Conservation (phyloP, 176 grass and related monocot species). For the Elaeis guineensis region DNA sequence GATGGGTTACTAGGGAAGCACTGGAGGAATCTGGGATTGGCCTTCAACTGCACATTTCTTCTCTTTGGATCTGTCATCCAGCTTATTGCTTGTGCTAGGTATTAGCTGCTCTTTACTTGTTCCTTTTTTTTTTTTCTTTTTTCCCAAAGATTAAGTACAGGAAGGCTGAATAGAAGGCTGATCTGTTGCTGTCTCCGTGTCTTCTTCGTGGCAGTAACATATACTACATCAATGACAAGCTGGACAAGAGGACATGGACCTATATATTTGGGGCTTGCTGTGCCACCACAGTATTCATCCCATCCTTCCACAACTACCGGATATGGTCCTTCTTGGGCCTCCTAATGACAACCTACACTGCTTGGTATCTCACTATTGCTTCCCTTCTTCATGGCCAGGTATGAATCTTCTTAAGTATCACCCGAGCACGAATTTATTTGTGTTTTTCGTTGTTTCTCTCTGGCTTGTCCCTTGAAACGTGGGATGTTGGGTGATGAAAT, state of each 20-base stretch:
- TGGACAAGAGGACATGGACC: constrained; percentile 48
- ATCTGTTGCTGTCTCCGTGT: neutral
- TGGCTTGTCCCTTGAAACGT: too few relatives aligned
- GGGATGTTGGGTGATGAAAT: neutral
- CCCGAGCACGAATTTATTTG: too few relatives aligned
- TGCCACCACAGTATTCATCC: constrained; percentile 45
- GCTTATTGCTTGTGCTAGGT: constrained; percentile 48
- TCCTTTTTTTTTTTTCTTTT: neutral
- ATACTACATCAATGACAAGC: constrained; percentile 46
- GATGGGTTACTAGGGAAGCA: constrained; percentile 39
- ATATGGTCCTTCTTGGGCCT: constrained; percentile 46
- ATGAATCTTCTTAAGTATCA: neutral
- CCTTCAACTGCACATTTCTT: constrained; percentile 49
- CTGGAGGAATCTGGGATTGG: constrained; percentile 34
- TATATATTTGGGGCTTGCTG: constrained; percentile 48
- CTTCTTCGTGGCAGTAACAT: constrained; percentile 27
- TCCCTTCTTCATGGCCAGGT: constrained; percentile 41
- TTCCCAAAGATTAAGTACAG: too few relatives aligned
- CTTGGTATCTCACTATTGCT: constrained; percentile 38
- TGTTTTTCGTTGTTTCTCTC: too few relatives aligned
- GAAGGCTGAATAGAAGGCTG: too few relatives aligned
- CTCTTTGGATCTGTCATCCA: constrained; percentile 46
- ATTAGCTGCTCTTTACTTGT: neutral
- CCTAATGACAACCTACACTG: constrained; percentile 40
- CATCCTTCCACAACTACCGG: constrained; percentile 46